Conservation (phyloP, 805 yeast species). For the Pichia thaimueangensis region DNA sequence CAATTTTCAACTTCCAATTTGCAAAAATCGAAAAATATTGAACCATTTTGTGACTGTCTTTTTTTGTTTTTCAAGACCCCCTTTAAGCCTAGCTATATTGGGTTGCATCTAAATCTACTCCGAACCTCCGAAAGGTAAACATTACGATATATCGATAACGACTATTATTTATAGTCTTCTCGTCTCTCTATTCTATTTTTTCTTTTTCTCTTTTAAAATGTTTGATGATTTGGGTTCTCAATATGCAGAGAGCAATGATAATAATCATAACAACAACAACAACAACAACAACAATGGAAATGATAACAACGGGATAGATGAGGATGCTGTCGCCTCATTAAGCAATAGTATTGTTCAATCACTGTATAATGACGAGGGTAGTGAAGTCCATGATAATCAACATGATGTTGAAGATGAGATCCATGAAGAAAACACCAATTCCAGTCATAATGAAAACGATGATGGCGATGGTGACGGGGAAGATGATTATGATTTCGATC, state of each 20-base stretch:
- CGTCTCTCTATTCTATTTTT: no score
- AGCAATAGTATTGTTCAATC: slow-evolving; percentile 10
- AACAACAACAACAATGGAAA: background rate
- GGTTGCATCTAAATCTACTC: background rate
- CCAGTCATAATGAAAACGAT: background rate
- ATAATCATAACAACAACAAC: background rate
- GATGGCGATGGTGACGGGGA: slow-evolving; percentile 1
- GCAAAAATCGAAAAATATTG: background rate
- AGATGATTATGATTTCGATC: slow-evolving; percentile 8
- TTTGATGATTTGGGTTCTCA: background rate
- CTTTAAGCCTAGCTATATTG: background rate
- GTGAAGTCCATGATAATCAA: background rate
- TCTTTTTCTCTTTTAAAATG: background rate
- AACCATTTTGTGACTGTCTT: slow-evolving; percentile 16
- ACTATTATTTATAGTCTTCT: no score
- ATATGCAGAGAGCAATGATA: background rate
- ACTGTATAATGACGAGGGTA: background rate
- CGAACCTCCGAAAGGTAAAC: slow-evolving; percentile 3
- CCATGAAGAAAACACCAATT: background rate
- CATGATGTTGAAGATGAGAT: background rate
- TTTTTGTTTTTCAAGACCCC: slow-evolving; percentile 12
- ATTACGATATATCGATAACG: background rate
- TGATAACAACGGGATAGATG: background rate
- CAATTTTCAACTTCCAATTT: no score
- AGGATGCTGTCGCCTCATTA: slow-evolving; percentile 1